phyloP scores from a whole-genome alignment of 176 grass and related monocot genomes.

The Chloris gayana region DNA sequence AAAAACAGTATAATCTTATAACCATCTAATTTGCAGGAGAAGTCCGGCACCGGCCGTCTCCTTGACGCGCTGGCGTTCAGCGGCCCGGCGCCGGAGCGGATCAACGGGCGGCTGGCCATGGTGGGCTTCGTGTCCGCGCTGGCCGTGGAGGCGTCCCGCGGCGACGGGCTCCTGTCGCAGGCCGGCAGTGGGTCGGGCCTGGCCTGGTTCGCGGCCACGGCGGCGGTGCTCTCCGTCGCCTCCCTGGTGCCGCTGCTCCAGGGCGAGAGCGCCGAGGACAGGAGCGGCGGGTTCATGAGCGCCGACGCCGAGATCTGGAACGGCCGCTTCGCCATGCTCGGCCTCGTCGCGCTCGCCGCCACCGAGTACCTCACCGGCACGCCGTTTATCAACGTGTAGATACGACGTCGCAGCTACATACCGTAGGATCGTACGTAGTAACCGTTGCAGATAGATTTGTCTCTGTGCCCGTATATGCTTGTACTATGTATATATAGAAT shows the following conservation, averaged over 20 bases:
- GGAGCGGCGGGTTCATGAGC: constrained; percentile 39
- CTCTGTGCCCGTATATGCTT: too few species aligned
- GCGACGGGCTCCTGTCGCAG: constrained; percentile 49
- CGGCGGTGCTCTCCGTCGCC: constrained; percentile 47
- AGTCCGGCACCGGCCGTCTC: neutral
- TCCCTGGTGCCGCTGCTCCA: constrained; percentile 69
- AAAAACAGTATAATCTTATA: too few species aligned
- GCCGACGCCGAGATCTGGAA: constrained; percentile 81
- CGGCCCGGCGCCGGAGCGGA: constrained; percentile 62
- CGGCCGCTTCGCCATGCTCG: constrained; percentile 74
- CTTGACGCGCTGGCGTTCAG: constrained; percentile 67
- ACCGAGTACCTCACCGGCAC: constrained; percentile 78
- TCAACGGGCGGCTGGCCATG: constrained; percentile 73
- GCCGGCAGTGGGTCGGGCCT: constrained; percentile 44
- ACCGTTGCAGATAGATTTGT: too few species aligned
- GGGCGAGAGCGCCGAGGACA: constrained; percentile 44
- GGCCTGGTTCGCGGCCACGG: constrained; percentile 49
- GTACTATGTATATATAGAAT: too few species aligned
- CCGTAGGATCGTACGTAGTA: too few species aligned
- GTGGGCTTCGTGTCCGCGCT: constrained; percentile 67
- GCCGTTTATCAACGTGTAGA: constrained; percentile 49
- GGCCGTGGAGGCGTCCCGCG: constrained; percentile 54
- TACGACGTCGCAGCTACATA: neutral
- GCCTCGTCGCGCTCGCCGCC: constrained; percentile 60
- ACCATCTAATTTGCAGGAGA: too few species aligned